phyloP scores from a whole-genome alignment of 225 moss, liverwort and hornwort species.

The Asterella californica region DNA sequence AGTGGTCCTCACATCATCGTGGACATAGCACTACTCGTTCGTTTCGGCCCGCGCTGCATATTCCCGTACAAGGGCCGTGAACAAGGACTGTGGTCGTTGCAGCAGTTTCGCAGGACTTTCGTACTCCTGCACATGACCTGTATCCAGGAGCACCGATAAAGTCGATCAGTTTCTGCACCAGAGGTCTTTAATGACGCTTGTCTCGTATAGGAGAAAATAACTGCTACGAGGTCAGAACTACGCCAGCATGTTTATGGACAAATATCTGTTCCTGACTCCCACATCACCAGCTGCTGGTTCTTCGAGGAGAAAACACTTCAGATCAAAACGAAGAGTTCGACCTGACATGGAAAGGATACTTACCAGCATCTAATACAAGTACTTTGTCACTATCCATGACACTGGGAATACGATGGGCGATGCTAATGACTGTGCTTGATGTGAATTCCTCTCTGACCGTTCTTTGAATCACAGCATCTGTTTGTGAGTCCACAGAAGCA shows the following conservation, averaged over 20 bases:
- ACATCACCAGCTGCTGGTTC: background rate
- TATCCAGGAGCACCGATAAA: background rate
- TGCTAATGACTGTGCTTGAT: slow-evolving; percentile 48
- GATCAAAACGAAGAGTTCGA: background rate
- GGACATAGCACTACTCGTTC: slow-evolving; percentile 10
- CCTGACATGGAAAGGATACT: background rate
- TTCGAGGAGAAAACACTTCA: background rate
- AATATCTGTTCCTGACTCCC: background rate
- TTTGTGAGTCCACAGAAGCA: slow-evolving; percentile 50
- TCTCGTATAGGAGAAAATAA: too few species aligned
- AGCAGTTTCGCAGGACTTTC: slow-evolving; percentile 41
- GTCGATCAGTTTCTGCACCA: background rate
- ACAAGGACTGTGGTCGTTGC: slow-evolving; percentile 30
- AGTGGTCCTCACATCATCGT: background rate
- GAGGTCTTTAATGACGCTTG: background rate
- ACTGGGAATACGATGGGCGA: slow-evolving; percentile 50
- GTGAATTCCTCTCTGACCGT: slow-evolving; percentile 44
- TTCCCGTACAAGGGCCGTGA: slow-evolving; percentile 43
- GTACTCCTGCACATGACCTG: slow-evolving; percentile 44
- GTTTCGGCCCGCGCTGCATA: slow-evolving; percentile 47
- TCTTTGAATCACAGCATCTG: slow-evolving; percentile 46
- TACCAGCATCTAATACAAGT: slow-evolving; percentile 48
- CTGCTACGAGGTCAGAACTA: too few species aligned
- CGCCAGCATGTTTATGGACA: too few species aligned
- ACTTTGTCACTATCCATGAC: slow-evolving; percentile 55